Percentiles rank a stretch among this genome's conserved stretches.
These are phyloP conservation scores for Pythium biforme DNA, from an alignment of 352 stramenopile species.

Conservation along the genomic window DNA sequence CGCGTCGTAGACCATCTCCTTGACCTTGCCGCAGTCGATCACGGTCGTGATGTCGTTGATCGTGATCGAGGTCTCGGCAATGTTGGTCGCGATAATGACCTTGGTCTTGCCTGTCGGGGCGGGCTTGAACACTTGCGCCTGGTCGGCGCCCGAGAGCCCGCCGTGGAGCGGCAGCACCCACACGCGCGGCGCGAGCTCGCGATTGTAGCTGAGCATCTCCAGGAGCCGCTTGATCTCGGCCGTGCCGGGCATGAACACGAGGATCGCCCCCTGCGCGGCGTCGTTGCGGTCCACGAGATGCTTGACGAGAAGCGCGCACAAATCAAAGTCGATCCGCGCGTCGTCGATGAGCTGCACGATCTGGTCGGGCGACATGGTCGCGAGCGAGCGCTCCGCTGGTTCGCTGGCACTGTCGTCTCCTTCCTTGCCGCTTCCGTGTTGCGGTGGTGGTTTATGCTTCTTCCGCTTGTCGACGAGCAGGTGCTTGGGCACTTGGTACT, in stretches of 20 bases:
- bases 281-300: conserved; percentile 53
- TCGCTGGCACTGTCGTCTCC: conserved; percentile 27
- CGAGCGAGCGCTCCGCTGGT: conserved; percentile 29
- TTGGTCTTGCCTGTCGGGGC: conserved; percentile 69
- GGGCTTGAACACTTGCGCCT: conserved; percentile 71
- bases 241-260: conserved; percentile 82
- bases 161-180: conserved; percentile 76
- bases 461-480: conserved; percentile 54
- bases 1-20: conserved; percentile 88
- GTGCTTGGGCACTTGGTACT: conserved; percentile 62
- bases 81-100: conserved; percentile 87
- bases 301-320: conserved; percentile 85
- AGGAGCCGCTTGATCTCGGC: conserved; percentile 82
- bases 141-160: conserved; percentile 67
- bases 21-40: conserved; percentile 85
- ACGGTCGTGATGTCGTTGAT: conserved; percentile 88
- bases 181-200: conserved; percentile 34
- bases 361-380: conserved; percentile 39
- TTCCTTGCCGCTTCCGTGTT: conserved; percentile 18
- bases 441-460: conserved; percentile 26
- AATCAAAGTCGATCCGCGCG: conserved; percentile 92
- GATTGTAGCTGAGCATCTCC: conserved; percentile 55
- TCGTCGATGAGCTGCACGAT: conserved; percentile 85
- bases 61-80: conserved; percentile 89
- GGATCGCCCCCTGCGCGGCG: conserved; percentile 49